Percentiles rank a stretch among this genome's conserved stretches.
Evolutionary conservation across 257 asterid species (phyloP).

Genomic region (Primulina eburnea): DNA sequence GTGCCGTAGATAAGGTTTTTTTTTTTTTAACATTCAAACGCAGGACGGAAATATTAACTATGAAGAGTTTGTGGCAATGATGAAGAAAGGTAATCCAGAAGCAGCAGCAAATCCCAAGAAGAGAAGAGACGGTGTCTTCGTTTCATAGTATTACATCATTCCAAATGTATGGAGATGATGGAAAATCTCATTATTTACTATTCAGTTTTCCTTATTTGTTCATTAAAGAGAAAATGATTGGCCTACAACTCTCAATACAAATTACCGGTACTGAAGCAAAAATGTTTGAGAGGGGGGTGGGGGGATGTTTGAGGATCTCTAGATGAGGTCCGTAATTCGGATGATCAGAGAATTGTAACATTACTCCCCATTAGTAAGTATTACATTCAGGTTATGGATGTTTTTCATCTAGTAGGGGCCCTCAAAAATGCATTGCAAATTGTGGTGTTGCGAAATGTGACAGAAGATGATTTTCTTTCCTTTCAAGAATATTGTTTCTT

Average conservation of each 20-base stretch:
- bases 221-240: constrained; percentile 21
- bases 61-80: constrained; percentile 85
- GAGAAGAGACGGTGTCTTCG: constrained; percentile 51
- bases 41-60: constrained; percentile 85
- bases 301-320: no score
- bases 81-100: constrained; percentile 85
- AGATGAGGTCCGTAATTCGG: no score
- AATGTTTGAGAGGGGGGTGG: no score
- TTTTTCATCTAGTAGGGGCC: neutral
- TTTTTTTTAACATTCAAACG: neutral
- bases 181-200: no score
- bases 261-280: neutral
- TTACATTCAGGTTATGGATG: constrained; percentile 19
- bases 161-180: neutral
- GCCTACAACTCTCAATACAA: constrained; percentile 11
- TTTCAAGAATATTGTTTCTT: neutral
- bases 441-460: neutral
- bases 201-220: neutral
- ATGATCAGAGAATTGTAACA: no score
- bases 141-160: constrained; percentile 23
- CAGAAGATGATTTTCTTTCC: neutral
- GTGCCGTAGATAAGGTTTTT: neutral
- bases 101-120: constrained; percentile 57
- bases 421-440: neutral
- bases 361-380: neutral